Percentiles rank a stretch among this genome's conserved stretches.
phyloP scores from a whole-genome alignment of 2,329 filamentous ascomycete genomes.

The Calonectria pteridis region DNA sequence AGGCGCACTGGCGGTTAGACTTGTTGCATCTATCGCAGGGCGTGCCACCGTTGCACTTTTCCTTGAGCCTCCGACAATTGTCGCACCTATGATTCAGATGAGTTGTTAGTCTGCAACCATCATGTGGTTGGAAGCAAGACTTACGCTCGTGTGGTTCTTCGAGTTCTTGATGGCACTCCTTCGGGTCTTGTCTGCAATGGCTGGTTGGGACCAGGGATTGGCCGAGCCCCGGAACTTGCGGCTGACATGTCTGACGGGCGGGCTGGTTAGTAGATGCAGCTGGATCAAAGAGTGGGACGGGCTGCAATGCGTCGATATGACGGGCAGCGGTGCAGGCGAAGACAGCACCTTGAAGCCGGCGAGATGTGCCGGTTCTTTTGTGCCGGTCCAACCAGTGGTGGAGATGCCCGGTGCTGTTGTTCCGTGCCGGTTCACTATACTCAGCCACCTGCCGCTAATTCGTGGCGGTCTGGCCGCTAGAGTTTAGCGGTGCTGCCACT shows the following conservation, averaged over 20 bases:
- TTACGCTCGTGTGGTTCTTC: neutral
- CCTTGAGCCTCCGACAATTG: slow-evolving; percentile 36
- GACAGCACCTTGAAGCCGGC: neutral
- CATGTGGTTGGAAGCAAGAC: neutral
- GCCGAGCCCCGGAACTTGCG: neutral
- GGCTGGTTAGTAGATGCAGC: neutral
- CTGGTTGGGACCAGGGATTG: neutral
- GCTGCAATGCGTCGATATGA: neutral
- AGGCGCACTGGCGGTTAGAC: slow-evolving; percentile 26
- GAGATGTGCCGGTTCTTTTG: slow-evolving; percentile 1
- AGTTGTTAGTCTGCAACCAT: neutral
- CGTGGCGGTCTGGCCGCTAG: neutral
- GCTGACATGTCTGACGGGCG: neutral
- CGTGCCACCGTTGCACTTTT: slow-evolving; percentile 34
- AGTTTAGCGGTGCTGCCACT: neutral
- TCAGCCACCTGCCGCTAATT: neutral
- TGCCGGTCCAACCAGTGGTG: neutral
- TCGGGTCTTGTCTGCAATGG: neutral
- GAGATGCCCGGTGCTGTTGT: neutral
- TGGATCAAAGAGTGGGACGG: neutral
- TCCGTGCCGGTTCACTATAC: neutral
- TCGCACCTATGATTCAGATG: slow-evolving; percentile 30
- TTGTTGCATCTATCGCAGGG: slow-evolving; percentile 38
- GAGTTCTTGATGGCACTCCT: neutral
- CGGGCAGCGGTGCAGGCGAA: neutral